These are phyloP conservation scores for Fusarium musae DNA, from an alignment of 2,329 filamentous ascomycete species.

Conservation along the genomic window DNA sequence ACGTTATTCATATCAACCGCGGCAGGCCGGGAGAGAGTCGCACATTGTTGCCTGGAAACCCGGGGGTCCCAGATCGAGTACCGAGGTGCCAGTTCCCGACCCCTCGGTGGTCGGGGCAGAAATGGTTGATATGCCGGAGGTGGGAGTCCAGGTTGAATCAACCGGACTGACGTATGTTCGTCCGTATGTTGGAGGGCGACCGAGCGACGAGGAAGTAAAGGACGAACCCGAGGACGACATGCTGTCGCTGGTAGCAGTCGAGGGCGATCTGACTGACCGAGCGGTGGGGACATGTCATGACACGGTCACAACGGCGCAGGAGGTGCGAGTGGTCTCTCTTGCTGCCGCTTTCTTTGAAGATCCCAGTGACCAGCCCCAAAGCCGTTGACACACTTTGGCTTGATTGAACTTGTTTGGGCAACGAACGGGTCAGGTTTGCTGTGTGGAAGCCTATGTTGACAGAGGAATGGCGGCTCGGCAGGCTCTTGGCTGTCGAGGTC, in stretches of 20 bases:
- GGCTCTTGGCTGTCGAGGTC: slow-evolving; percentile 16
- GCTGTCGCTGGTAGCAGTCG: slow-evolving; percentile 45
- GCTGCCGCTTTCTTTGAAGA: slow-evolving; percentile 37
- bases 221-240: slow-evolving; percentile 62
- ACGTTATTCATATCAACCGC: slow-evolving; percentile 7
- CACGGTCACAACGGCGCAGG: slow-evolving; percentile 42
- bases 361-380: slow-evolving; percentile 29
- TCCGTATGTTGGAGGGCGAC: slow-evolving; percentile 55
- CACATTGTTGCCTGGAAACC: slow-evolving; percentile 67
- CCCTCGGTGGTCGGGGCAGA: slow-evolving; percentile 55
- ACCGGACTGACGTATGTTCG: slow-evolving; percentile 56
- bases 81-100: slow-evolving; percentile 53
- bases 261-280: slow-evolving; percentile 45
- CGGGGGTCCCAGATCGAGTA: slow-evolving; percentile 63
- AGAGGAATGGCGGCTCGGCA: slow-evolving; percentile 9
- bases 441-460: slow-evolving; percentile 12
- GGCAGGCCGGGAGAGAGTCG: slow-evolving; percentile 6
- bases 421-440: neutral
- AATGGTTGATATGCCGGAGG: slow-evolving; percentile 56
- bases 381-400: slow-evolving; percentile 25
- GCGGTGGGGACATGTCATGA: slow-evolving; percentile 47
- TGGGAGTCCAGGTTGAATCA: slow-evolving; percentile 60
- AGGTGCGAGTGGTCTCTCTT: slow-evolving; percentile 38
- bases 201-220: slow-evolving; percentile 58
- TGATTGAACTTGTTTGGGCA: slow-evolving; percentile 13